Evolutionary conservation across 2,329 filamentous ascomycete species (phyloP), one percentile per base, ranked within the genome.

Genomic region (Alternaria hordeiaustralica): DNA sequence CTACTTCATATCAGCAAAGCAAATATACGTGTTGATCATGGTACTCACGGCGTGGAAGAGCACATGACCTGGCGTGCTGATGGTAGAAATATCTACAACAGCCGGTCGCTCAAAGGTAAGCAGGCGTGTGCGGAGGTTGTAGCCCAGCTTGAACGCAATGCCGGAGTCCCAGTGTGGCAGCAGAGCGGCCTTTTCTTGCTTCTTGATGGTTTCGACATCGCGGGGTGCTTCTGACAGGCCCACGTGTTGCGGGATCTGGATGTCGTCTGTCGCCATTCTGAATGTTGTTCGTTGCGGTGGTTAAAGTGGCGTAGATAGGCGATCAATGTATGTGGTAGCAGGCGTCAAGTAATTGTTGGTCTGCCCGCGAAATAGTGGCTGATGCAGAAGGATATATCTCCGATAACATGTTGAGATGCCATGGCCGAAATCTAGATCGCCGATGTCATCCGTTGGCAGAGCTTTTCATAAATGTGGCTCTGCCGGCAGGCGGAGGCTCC

Each of bases 1-100:
- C 63, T 62, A 13, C 9, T 6, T 18, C 0, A 6, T 7, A 10
- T 53, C 3, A 53, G 7, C 2, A 9, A 2, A n/a, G 9, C 5
- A 10, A 12, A 6, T 5, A 10, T 3, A 51, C 18, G 13, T 0
- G 1, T 12, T 3, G 18, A 36, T n/a, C 28, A 23, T 20, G 12
- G 23, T n/a, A 47, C 58, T 20, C 49, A 86, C 87, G 58, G 84
- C 82, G 76, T 94, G 91, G 83, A 93, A 95, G 23, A 94, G 80
- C 3, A 88, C 81, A 69, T 91, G 89, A 6, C 26, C 80, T 72
- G 70, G 72, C 26, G 78, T 87, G 84, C 61, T 87, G 83, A 50
- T 87, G 82, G 68, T 73, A n/a, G 85, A 81, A 77, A 92, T 91
- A 72, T 87, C 86, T 72, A 92, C 86, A 12, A 91, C 82, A n/a